A percentile compares a stretch with the other conserved stretches of the same genome.
Conservation (phyloP, 108 stramenopile species). For the Nannochloropsis oceanica region DNA sequence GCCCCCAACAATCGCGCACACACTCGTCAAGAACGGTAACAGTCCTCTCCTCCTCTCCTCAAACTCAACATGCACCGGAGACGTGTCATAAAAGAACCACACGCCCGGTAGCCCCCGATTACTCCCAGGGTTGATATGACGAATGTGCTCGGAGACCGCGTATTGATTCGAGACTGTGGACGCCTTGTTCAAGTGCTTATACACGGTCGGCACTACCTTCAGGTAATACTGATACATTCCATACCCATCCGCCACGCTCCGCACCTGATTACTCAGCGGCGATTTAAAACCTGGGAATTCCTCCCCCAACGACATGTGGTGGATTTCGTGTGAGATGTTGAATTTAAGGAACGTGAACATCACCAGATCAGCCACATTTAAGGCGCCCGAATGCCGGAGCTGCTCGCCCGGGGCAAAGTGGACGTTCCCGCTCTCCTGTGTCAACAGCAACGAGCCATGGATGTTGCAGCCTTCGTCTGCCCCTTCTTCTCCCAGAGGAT, state of each 20-base stretch:
- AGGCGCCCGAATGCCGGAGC: conserved; percentile 41
- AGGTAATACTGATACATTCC: conserved; percentile 77
- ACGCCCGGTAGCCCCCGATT: conserved; percentile 79
- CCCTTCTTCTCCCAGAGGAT: conserved; percentile 23
- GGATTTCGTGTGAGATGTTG: conserved; percentile 76
- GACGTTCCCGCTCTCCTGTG: conserved; percentile 72
- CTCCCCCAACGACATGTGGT: conserved; percentile 65
- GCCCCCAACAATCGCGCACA: conserved; percentile 42
- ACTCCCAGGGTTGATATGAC: conserved; percentile 73
- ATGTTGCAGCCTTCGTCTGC: conserved; percentile 81
- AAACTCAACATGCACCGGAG: conserved; percentile 72
- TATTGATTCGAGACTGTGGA: conserved; percentile 76
- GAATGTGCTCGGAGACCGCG: conserved; percentile 85
- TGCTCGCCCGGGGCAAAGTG: conserved; percentile 74
- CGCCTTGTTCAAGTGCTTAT: conserved; percentile 55
- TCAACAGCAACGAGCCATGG: conserved; percentile 62
- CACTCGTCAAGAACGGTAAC: conserved; percentile 30
- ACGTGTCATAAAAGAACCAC: conserved; percentile 92
- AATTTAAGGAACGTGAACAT: conserved; percentile 57
- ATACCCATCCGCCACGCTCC: conserved; percentile 48
- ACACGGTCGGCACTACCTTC: conserved; percentile 84
- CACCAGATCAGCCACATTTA: conserved; percentile 33
- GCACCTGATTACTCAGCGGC: not conserved
- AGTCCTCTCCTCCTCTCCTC: conserved; percentile 70
- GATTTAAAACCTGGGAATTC: conserved; percentile 39